Percentiles rank a stretch among this genome's conserved stretches.
Evolutionary conservation across 2,329 filamentous ascomycete genomes (phyloP).

Genomic region (Leptosphaerulina australis): DNA sequence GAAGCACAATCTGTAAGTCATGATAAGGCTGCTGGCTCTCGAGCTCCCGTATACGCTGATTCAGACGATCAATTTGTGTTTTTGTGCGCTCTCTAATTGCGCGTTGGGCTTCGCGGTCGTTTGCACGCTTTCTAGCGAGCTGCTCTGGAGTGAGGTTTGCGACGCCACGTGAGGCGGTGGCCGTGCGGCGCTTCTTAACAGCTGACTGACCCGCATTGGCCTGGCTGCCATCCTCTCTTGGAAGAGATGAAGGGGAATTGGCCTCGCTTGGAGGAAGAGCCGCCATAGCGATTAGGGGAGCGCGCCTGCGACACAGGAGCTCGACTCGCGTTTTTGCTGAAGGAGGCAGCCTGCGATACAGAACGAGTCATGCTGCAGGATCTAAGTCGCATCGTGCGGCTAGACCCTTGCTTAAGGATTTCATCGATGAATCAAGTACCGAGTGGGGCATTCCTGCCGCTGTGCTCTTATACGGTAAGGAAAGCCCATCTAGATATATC

Average conservation of each 20-base stretch:
- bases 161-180: slow-evolving; percentile 69
- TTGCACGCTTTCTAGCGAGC: slow-evolving; percentile 86
- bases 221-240: slow-evolving; percentile 22
- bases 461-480: neutral
- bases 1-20: slow-evolving; percentile 76
- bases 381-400: neutral
- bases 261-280: slow-evolving; percentile 27
- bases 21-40: slow-evolving; percentile 81
- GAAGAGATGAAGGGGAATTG: slow-evolving; percentile 24
- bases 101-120: slow-evolving; percentile 86
- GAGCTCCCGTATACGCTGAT: slow-evolving; percentile 74
- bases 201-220: slow-evolving; percentile 21
- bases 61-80: slow-evolving; percentile 76
- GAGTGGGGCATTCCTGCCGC: neutral
- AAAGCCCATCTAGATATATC: no score
- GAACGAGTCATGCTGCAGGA: slow-evolving; percentile 8
- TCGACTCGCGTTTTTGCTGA: slow-evolving; percentile 11
- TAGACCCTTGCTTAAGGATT: neutral
- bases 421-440: neutral
- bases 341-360: neutral
- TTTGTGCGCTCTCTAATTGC: slow-evolving; percentile 84
- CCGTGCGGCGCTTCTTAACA: slow-evolving; percentile 45
- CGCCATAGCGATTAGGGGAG: slow-evolving; percentile 24
- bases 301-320: slow-evolving; percentile 7
- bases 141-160: slow-evolving; percentile 88